phyloP scores from a whole-genome alignment of 768 basidiomycete species.

The Bullera alba region DNA sequence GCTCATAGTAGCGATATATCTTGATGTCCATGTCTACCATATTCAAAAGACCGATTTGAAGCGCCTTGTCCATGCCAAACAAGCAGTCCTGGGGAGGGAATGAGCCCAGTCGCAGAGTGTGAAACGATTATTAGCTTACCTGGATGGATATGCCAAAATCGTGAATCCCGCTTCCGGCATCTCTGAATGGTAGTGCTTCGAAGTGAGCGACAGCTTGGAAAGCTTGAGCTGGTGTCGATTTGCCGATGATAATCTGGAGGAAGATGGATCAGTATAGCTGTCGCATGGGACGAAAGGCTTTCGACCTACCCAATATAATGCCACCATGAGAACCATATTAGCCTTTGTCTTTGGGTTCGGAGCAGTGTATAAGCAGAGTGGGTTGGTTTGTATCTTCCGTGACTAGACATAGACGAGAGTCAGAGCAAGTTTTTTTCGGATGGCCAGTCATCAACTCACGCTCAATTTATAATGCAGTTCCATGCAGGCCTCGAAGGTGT shows the following conservation, averaged over 20 bases:
- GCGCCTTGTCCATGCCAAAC: slow-evolving; percentile 73
- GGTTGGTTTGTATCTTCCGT: slow-evolving; percentile 3
- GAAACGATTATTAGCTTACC: slow-evolving; percentile 83
- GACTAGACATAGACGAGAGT: slow-evolving; percentile 8
- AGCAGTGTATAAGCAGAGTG: slow-evolving; percentile 64
- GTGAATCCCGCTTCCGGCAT: slow-evolving; percentile 84
- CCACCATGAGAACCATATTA: slow-evolving; percentile 89
- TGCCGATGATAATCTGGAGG: slow-evolving; percentile 53
- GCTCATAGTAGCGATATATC: slow-evolving; percentile 81
- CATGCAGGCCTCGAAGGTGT: slow-evolving; percentile 29
- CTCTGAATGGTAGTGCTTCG: slow-evolving; percentile 74
- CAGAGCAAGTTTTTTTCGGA: not conserved
- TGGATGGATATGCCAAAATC: slow-evolving; percentile 92
- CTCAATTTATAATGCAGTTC: slow-evolving; percentile 21
- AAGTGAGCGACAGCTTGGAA: slow-evolving; percentile 87
- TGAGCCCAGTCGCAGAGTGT: slow-evolving; percentile 58
- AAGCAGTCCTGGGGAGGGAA: slow-evolving; percentile 61
- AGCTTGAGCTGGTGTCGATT: slow-evolving; percentile 92
- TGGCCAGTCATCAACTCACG: slow-evolving; percentile 11
- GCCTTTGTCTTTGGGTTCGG: slow-evolving; percentile 79
- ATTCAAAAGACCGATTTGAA: slow-evolving; percentile 41
- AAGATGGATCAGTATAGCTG: slow-evolving; percentile 2
- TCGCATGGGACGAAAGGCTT: not conserved
- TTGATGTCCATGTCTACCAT: slow-evolving; percentile 56
- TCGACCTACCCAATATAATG: slow-evolving; percentile 75